Evolutionary conservation across 2,329 filamentous ascomycete genomes (phyloP), one percentile per base, ranked within the genome.

Genomic region (Graphium sp.): DNA sequence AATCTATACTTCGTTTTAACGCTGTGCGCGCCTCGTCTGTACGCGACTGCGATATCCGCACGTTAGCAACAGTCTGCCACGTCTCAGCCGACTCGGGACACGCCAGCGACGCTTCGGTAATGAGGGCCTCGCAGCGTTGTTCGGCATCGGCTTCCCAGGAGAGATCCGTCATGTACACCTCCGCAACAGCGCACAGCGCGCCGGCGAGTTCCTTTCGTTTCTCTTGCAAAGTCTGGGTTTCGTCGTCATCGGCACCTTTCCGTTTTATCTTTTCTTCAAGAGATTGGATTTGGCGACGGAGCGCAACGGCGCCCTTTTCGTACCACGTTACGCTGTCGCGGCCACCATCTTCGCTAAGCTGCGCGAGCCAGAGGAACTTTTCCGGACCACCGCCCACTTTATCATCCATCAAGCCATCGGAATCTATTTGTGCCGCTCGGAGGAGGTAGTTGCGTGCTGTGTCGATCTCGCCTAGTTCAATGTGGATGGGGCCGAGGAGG

Each of bases 161-260:
- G 41, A 95, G 57, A 56, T 98, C 89, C 8, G 89, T 98, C 89
- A 98, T 98, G 60, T 94, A 98, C 28, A 98, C 83, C 56, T 98
- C 89, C 6, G 82, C 75, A 35, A 95, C 82, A 17, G 81, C 83
- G 52, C 91, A 98, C 20, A 98, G 65, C n/a, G 85, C 82, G 41
- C 83, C 83, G 3, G 84, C 82, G 20, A 95, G 62, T 52, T 89
- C 89, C 38, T 64, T 62, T 48, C 77, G 77, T 59, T 82, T 81
- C 50, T 68, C 80, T 17, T 74, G 66, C 22, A 73, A 42, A 15
- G 56, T 38, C 13, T 42, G 43, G n/a, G n/a, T n/a, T 44, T 59
- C 49, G 41, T 56, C 45, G 38, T 55, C 49, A 18, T 43, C 34
- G 10, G 45, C 55, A 32, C 53, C 56, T 32, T 38, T 46, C 12